A percentile compares a stretch with the other conserved stretches of the same genome.
Conservation (phyloP, 2,329 filamentous ascomycete genomes). For the Gaeumannomyces tritici region DNA sequence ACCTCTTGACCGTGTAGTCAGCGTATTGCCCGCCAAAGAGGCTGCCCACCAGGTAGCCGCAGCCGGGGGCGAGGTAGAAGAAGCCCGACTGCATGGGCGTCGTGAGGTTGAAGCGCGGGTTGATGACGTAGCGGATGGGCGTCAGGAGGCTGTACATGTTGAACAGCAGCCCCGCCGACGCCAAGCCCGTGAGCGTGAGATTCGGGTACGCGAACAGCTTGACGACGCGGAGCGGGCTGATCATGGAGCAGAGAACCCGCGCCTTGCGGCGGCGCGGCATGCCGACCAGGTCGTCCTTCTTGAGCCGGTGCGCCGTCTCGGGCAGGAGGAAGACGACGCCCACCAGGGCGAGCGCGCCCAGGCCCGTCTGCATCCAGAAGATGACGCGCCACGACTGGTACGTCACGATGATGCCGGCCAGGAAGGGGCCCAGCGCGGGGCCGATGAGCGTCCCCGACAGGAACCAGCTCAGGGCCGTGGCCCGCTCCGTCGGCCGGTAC, state of each 20-base stretch:
- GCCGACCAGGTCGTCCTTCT: conserved; percentile 43
- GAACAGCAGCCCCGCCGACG: conserved; percentile 54
- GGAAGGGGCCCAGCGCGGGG: conserved; percentile 52
- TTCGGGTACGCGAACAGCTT: conserved; percentile 55
- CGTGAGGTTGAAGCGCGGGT: conserved; percentile 57
- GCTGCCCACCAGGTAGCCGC: conserved; percentile 56
- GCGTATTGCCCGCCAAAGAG: conserved; percentile 62
- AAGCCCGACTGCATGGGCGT: conserved; percentile 55
- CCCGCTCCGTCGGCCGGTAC: conserved; percentile 51
- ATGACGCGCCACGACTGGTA: conserved; percentile 58
- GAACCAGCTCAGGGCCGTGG: conserved; percentile 59
- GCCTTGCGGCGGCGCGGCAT: conserved; percentile 31
- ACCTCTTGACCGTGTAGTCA: conserved; percentile 53
- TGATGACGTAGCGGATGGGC: conserved; percentile 60
- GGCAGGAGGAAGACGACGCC: conserved; percentile 53
- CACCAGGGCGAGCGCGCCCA: conserved; percentile 33
- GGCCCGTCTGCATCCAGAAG: conserved; percentile 55
- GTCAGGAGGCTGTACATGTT: conserved; percentile 63
- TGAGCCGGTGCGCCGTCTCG: conserved; percentile 55
- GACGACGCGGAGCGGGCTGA: conserved; percentile 50
- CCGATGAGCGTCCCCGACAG: conserved; percentile 56
- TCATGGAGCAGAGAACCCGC: conserved; percentile 44
- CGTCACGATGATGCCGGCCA: conserved; percentile 62
- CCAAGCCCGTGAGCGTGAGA: conserved; percentile 46
- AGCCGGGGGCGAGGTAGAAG: conserved; percentile 62